Evolutionary conservation across 2,329 filamentous ascomycete species (phyloP).

Genomic region (Diplodia seriata): DNA sequence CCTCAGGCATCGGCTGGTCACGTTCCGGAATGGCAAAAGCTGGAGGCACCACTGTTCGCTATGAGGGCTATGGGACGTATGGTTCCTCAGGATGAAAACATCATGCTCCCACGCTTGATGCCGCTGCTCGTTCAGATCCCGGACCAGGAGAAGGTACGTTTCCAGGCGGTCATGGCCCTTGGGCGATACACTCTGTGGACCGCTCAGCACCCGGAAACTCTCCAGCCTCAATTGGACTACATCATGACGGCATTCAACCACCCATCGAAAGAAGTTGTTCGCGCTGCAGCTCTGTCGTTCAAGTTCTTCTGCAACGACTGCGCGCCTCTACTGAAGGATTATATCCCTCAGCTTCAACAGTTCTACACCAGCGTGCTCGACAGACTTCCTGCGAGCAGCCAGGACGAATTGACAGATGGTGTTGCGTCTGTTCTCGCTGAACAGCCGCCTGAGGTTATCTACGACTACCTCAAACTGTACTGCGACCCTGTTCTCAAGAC

Average conservation of each 20-base stretch:
- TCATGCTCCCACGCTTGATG: slow-evolving; percentile 89
- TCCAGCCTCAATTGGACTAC: slow-evolving; percentile 92
- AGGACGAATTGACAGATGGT: slow-evolving; percentile 95
- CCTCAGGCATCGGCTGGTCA: slow-evolving; percentile 73
- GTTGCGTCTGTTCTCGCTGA: slow-evolving; percentile 90
- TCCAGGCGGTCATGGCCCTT: slow-evolving; percentile 97
- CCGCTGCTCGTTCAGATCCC: slow-evolving; percentile 93
- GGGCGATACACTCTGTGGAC: slow-evolving; percentile 99
- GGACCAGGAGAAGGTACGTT: slow-evolving; percentile 95
- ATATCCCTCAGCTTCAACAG: slow-evolving; percentile 83
- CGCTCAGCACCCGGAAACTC: slow-evolving; percentile 86
- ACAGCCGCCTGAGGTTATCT: slow-evolving; percentile 80
- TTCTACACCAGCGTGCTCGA: slow-evolving; percentile 93
- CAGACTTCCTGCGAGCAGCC: slow-evolving; percentile 81
- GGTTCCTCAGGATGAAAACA: slow-evolving; percentile 87
- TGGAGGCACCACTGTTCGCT: slow-evolving; percentile 93
- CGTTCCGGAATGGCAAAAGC: slow-evolving; percentile 94
- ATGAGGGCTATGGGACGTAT: slow-evolving; percentile 96
- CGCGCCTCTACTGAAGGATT: slow-evolving; percentile 80
- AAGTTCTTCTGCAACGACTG: slow-evolving; percentile 98
- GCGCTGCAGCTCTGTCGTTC: slow-evolving; percentile 90
- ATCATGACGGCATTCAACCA: slow-evolving; percentile 93
- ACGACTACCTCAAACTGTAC: slow-evolving; percentile 86
- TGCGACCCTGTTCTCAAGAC: slow-evolving; percentile 88
- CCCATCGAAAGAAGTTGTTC: slow-evolving; percentile 85